Evolutionary conservation across 2,329 filamentous ascomycete genomes (phyloP).

Genomic region (Aspergillus persii): DNA sequence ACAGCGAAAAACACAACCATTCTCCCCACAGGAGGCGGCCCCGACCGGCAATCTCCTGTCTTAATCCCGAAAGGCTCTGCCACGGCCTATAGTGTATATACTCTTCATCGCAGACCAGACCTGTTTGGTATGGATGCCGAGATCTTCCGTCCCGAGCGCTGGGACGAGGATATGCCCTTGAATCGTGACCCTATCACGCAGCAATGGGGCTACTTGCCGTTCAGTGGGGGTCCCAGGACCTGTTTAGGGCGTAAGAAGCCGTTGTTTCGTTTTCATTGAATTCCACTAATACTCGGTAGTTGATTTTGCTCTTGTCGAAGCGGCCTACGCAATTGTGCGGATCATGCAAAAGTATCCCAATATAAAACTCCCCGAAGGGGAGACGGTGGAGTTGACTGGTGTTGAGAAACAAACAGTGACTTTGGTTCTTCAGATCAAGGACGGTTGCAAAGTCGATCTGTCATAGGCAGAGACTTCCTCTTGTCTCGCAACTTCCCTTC

Average conservation of each 20-base stretch:
- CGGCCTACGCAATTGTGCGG: neutral
- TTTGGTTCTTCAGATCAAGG: neutral
- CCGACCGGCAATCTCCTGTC: neutral
- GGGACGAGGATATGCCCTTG: neutral
- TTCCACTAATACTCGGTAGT: neutral
- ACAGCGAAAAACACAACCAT: neutral
- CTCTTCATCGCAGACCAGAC: neutral
- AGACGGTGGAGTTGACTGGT: neutral
- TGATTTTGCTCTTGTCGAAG: neutral
- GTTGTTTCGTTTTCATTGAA: no score
- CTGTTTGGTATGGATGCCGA: neutral
- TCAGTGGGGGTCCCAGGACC: neutral
- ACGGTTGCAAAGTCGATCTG: neutral
- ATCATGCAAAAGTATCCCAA: neutral
- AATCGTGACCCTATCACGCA: neutral
- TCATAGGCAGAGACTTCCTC: neutral
- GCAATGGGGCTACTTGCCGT: neutral
- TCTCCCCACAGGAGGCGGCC: neutral
- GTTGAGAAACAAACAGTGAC: neutral
- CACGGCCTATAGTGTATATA: neutral
- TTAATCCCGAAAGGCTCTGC: neutral
- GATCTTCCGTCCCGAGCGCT: neutral
- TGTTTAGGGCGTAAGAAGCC: neutral
- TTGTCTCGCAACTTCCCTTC: no score
- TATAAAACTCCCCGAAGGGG: neutral